A percentile compares a stretch with the other conserved stretches of the same genome.
Conservation (phyloP, 768 basidiomycete species). For the Russula earlei region DNA sequence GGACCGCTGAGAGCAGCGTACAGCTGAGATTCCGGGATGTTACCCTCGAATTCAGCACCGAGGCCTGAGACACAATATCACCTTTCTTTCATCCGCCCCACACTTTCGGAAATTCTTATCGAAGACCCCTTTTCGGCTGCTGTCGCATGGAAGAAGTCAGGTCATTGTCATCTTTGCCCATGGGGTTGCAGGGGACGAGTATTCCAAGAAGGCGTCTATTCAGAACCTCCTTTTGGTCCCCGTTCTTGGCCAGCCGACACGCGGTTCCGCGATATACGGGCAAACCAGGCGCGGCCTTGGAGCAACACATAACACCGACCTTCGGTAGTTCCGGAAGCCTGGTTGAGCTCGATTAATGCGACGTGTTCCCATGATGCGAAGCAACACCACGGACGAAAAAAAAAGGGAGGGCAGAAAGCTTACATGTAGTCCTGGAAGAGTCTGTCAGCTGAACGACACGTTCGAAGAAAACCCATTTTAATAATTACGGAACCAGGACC, state of each 20-base stretch:
- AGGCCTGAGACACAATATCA: conserved; percentile 24
- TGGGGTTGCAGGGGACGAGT: neutral
- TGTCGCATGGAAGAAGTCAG: neutral
- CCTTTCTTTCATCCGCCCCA: neutral
- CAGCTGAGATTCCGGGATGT: conserved; percentile 75
- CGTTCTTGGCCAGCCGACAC: neutral
- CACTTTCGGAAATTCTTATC: neutral
- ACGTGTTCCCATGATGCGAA: neutral
- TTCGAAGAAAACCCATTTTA: neutral
- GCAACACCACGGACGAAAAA: neutral
- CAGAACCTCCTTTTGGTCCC: neutral
- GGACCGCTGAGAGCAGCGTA: conserved; percentile 77
- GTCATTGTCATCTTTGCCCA: neutral
- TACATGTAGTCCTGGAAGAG: neutral
- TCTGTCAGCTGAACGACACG: neutral
- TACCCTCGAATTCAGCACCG: conserved; percentile 83
- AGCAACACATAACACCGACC: neutral
- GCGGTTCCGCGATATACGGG: neutral
- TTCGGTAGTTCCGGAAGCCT: neutral
- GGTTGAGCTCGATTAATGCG: neutral
- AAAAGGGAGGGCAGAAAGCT: neutral
- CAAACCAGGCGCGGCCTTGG: no score
- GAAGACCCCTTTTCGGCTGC: neutral
- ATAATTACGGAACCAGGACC: neutral
- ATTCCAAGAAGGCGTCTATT: neutral